Evolutionary conservation across 805 yeast genomes (phyloP).

Genomic region (Sungouiozyma intestinalis): DNA sequence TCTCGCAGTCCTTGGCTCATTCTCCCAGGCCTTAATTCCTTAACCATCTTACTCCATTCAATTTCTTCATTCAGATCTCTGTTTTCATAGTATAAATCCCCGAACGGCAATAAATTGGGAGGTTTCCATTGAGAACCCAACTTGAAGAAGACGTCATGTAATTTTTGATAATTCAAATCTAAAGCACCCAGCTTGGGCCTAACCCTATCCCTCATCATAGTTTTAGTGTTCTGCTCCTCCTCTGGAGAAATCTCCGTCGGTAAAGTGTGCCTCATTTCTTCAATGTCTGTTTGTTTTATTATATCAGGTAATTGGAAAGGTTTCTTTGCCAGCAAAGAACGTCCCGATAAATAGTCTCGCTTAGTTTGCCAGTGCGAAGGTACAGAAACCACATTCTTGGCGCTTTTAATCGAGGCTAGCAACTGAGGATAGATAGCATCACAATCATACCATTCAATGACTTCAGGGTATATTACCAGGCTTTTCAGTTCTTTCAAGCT

Average conservation of each 20-base stretch:
- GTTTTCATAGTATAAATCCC: conserved; percentile 76
- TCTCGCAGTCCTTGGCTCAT: conserved; percentile 49
- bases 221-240: conserved; percentile 44
- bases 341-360: conserved; percentile 58
- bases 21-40: conserved; percentile 52
- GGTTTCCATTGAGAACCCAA: conserved; percentile 60
- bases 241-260: conserved; percentile 9
- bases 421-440: conserved; percentile 74
- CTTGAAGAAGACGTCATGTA: conserved; percentile 81
- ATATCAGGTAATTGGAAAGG: conserved; percentile 73
- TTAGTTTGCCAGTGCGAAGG: conserved; percentile 81
- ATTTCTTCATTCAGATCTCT: conserved; percentile 43
- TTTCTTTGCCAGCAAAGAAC: conserved; percentile 53
- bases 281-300: conserved; percentile 74
- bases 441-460: conserved; percentile 79
- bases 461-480: conserved; percentile 49
- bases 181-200: conserved; percentile 82
- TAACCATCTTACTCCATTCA: conserved; percentile 23
- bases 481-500: conserved; percentile 62
- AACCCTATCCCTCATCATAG: conserved; percentile 68
- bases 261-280: conserved; percentile 64
- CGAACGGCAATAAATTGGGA: conserved; percentile 44
- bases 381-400: conserved; percentile 59
- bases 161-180: conserved; percentile 74
- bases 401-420: conserved; percentile 51